Evolutionary conservation across 768 basidiomycete genomes (phyloP), one percentile per base, ranked within the genome.

Genomic region (Candolleomyces efflorescens): DNA sequence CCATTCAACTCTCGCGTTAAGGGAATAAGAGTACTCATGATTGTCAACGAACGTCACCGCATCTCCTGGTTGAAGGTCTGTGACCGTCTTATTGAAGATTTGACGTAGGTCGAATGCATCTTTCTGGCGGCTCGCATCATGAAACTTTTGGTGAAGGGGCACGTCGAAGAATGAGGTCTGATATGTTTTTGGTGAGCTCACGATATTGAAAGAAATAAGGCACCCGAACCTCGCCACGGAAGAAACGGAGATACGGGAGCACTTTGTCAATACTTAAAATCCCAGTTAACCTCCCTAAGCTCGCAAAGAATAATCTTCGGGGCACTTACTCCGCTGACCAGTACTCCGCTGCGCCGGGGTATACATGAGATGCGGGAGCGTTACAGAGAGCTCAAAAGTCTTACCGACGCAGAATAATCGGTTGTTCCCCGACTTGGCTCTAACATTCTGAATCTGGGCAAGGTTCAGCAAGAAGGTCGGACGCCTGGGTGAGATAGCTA

Each of bases 1-100:
- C 17, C 32, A 59, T 38, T 56, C 44, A 46, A 27, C 59, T 20
- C 45, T 47, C 50, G 62, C 59, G 23, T 32, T 39, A 17, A 44
- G 36, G 24, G 32, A 39, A 23, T 24, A 15, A 17, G 50, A 87
- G 71, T 60, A 92, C 91, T 94, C 92, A 62, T 94, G 91, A 69
- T 93, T 94, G 64, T 94, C 91, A 6, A 93, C 91, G 65, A 93
- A 93, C 0, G 91, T 93, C 5, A 97, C 91, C 3, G 94, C 90
- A 66, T 94, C 90, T 24, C 79, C 75, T 2, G 94, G 93, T 59
- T 83, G 80, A 3, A 73, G 65, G 56, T 86, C 77, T 17, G 92
- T 78, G 11, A 98, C 69, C 0, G 90, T 88, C 47, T 80, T 76
- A 53, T 87, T 76, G 41, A 94, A 74, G 59, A 98, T 86, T 32